These are phyloP conservation scores for Salvia hispanica DNA, from an alignment of 257 asterid species.

Conservation along the genomic window DNA sequence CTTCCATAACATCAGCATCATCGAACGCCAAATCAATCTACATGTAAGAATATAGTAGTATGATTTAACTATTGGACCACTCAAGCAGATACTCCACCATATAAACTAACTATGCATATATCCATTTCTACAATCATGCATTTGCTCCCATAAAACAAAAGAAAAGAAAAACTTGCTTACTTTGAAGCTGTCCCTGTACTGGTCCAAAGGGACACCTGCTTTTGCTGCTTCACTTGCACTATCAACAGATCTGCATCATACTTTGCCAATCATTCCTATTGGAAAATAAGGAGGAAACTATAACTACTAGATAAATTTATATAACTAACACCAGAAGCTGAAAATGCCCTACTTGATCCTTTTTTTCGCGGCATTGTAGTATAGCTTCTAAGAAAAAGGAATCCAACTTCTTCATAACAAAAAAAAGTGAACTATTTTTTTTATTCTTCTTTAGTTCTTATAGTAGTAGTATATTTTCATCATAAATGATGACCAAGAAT, in stretches of 20 bases:
- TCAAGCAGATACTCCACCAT: constrained; percentile 14
- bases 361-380: no score
- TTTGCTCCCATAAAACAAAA: neutral
- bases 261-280: constrained; percentile 40
- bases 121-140: neutral
- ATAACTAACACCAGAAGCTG: neutral
- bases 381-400: no score
- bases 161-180: constrained; percentile 38
- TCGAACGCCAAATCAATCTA: constrained; percentile 67
- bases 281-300: constrained; percentile 20
- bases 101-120: neutral
- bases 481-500: neutral
- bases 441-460: neutral
- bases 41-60: constrained; percentile 13
- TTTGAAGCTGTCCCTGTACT: constrained; percentile 43
- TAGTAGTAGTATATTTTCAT: neutral
- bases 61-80: constrained; percentile 23
- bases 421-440: no score
- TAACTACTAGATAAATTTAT: constrained; percentile 9
- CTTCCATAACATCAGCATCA: constrained; percentile 76
- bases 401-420: no score
- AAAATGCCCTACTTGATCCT: neutral
- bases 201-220: constrained; percentile 80
- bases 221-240: constrained; percentile 87
- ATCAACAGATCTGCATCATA: constrained; percentile 65